Evolutionary conservation across 139 green algal species (phyloP), one percentile per base, ranked within the genome.

Genomic region (Micractinium conductrix): DNA sequence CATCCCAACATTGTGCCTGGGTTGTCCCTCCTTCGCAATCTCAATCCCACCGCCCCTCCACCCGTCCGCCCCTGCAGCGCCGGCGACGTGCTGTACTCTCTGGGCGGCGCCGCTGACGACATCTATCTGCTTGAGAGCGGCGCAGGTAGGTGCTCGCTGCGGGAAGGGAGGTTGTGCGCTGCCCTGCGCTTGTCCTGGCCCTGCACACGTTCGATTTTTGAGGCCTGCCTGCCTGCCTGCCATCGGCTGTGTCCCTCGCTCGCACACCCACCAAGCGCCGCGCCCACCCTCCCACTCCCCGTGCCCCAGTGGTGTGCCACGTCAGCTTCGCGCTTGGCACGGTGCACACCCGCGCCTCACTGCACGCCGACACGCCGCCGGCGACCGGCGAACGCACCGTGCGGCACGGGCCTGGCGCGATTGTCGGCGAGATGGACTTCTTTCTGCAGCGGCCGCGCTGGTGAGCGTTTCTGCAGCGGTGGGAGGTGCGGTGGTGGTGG

Each of bases 81-180:
- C 1, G 88, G 85, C 4, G 68, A 85, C 30, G 60, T 53, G 37
- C 89, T 94, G 63, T 92, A 92, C 45, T 70, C 48, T 43, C 83
- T 80, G 40, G 91, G 87, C 1, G 87, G 89, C 33, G 24, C 69
- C 22, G 67, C 90, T 2, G 75, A 90, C 26, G 78, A 58, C 7
- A 53, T 95, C 33, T 93, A 78, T 82, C 79, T 95, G 50, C 80
- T 95, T 1, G 60, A 91, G 83, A 55, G 73, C 26, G 89, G 89
- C 69, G 42, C 53, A 65, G 79, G 63, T 84, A 43, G 4, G 55
- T 17, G 62, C 0, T 0, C 53, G 53, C 5, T 21, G 26, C 8
- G 53, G 53, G 26, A 62, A 21, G 53, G 53, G 53, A 62, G 10
- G 53, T 22, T 4, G 53, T 24, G 48, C 48, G 48, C 48, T 58